Conservation (phyloP, 768 basidiomycete genomes). For the Naematelia encephala region DNA sequence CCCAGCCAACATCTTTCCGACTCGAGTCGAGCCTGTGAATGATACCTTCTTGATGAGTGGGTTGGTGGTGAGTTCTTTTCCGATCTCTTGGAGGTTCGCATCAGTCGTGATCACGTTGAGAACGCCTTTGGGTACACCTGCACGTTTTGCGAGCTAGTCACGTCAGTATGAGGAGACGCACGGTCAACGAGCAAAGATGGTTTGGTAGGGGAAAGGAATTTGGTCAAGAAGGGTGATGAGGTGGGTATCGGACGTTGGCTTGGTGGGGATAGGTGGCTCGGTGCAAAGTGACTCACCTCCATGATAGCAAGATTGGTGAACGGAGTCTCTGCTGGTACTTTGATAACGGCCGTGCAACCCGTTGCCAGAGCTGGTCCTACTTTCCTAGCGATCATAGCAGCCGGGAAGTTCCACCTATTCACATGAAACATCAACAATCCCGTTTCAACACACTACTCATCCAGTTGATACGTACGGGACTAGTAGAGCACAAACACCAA, state of each 20-base stretch:
- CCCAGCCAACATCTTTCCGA: slow-evolving; percentile 52
- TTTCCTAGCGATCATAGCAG: slow-evolving; percentile 64
- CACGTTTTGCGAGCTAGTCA: slow-evolving; percentile 69
- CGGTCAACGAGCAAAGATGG: not conserved
- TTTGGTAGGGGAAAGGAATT: not conserved
- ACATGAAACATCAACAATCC: slow-evolving; percentile 67
- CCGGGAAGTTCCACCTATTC: slow-evolving; percentile 73
- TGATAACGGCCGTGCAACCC: slow-evolving; percentile 94
- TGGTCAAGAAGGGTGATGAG: not conserved
- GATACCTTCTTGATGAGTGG: slow-evolving; percentile 79
- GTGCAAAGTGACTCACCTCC: slow-evolving; percentile 59
- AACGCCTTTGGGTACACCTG: slow-evolving; percentile 92
- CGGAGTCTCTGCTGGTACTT: slow-evolving; percentile 91
- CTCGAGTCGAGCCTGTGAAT: slow-evolving; percentile 64
- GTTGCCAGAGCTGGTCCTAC: slow-evolving; percentile 66
- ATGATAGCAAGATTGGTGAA: slow-evolving; percentile 85
- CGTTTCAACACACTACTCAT: not conserved
- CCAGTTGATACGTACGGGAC: slow-evolving; percentile 32
- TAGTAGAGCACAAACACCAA: slow-evolving; percentile 52
- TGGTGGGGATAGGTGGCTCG: not conserved
- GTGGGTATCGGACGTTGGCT: not conserved
- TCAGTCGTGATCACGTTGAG: slow-evolving; percentile 90
- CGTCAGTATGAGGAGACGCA: slow-evolving; percentile 2
- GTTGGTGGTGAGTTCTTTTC: slow-evolving; percentile 90
- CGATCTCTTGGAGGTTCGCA: slow-evolving; percentile 79